Conservation (phyloP, 495 filamentous ascomycete genomes). For the Aspergillus nanangensis region DNA sequence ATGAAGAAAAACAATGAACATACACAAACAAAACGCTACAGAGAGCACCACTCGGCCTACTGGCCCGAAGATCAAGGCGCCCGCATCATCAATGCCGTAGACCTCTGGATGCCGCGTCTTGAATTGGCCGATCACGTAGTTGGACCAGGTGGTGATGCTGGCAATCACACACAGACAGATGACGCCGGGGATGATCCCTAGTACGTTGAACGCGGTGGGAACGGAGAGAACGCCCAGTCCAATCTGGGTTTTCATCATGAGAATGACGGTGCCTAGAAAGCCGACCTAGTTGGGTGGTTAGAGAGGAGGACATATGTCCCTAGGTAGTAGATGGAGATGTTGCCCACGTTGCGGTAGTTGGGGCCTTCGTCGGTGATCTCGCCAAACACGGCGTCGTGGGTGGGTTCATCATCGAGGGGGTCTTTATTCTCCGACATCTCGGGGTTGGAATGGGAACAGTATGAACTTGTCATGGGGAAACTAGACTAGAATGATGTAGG, state of each 20-base stretch:
- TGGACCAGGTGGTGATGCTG: slow-evolving; percentile 61
- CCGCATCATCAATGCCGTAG: slow-evolving; percentile 62
- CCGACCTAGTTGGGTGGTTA: not conserved
- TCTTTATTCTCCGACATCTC: too few relatives aligned
- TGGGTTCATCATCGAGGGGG: too few relatives aligned
- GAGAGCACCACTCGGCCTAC: slow-evolving; percentile 55
- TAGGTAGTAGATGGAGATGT: too few relatives aligned
- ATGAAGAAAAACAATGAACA: too few relatives aligned
- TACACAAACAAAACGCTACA: slow-evolving; percentile 40
- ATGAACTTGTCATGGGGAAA: too few relatives aligned
- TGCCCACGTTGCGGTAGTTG: not conserved
- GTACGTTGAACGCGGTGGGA: slow-evolving; percentile 34
- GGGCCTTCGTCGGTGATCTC: not conserved
- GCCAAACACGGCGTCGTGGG: not conserved
- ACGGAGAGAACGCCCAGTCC: slow-evolving; percentile 2
- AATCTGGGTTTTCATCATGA: slow-evolving; percentile 5
- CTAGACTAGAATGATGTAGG: too few relatives aligned
- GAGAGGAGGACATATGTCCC: too few relatives aligned
- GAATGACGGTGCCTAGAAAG: not conserved
- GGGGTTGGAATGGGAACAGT: too few relatives aligned
- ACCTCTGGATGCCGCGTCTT: slow-evolving; percentile 61
- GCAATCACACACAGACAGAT: slow-evolving; percentile 51
- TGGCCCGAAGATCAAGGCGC: slow-evolving; percentile 54
- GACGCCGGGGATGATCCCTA: slow-evolving; percentile 49
- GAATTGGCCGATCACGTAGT: slow-evolving; percentile 64